Evolutionary conservation across 306 rosid genomes (phyloP).

Genomic region (Argentina anserina): DNA sequence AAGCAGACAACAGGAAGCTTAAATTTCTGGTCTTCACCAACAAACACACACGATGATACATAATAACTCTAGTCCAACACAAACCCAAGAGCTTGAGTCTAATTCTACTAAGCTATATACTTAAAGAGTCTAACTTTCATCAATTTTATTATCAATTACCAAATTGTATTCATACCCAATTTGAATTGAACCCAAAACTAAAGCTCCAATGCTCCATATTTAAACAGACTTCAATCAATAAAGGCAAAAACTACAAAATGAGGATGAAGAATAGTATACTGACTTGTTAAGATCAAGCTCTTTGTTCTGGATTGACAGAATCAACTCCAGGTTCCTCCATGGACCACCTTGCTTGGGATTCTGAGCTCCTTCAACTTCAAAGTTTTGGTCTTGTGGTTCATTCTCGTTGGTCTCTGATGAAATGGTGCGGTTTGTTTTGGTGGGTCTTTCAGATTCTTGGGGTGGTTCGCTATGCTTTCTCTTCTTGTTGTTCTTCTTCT

Average conservation of each 20-base stretch:
- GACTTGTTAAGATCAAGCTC: slow-evolving; percentile 55
- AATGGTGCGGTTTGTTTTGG: slow-evolving; percentile 41
- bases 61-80: not conserved
- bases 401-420: slow-evolving; percentile 22
- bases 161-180: not conserved
- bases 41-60: not conserved
- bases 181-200: not conserved
- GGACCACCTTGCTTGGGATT: slow-evolving; percentile 26
- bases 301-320: slow-evolving; percentile 57
- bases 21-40: not conserved
- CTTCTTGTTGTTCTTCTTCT: slow-evolving; percentile 36
- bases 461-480: slow-evolving; percentile 34
- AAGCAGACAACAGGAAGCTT: not conserved
- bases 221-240: not conserved
- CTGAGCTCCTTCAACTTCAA: slow-evolving; percentile 14
- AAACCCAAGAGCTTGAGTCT: not conserved
- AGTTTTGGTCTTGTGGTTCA: not conserved
- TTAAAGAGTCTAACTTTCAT: not conserved
- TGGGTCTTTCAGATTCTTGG: slow-evolving; percentile 21
- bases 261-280: slow-evolving; percentile 14
- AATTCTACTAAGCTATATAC: not conserved
- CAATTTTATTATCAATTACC: not conserved
- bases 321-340: slow-evolving; percentile 71
- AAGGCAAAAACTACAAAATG: not conserved
- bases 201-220: not conserved